Evolutionary conservation across 2,329 filamentous ascomycete genomes (phyloP), one percentile per base, ranked within the genome.

Genomic region (Alternaria arbusti): DNA sequence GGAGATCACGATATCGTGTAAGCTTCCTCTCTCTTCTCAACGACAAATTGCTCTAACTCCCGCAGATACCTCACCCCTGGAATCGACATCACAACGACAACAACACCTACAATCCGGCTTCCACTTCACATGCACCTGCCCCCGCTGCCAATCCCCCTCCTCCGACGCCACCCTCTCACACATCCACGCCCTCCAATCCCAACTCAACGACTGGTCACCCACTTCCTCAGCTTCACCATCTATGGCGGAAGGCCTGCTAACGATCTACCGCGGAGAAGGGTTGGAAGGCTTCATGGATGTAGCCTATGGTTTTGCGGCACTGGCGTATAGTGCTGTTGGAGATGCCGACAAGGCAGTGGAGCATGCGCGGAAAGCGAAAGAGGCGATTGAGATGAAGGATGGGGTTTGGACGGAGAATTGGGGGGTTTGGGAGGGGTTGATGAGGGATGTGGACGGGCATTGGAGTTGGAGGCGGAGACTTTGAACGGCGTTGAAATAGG

Each of bases 1-100:
- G 51, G 82, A 83, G 62, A 79, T 83, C 7, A 80, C 74, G 0
- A 82, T 83, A 23, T 77, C 81, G n/a, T 83, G 73, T 76, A 70
- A 30, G 57, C 12, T 23, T 20, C 20, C 20, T 20, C 20, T 20
- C 20, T 20, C 28, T 30, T 6, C 11, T 30, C 26, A 0, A 1
- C 26, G 26, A 28, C 3, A 0, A 2, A 30, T 30, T 12, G 28
- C 28, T 30, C 28, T 30, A 7, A 32, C 30, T 1, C 12, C 12
- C 30, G n/a, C 55, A 77, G 75, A 83, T 45, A 78, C 80, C 13
- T 78, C 77, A 12, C 77, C 80, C 1, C 68, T 82, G 5, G 74
- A 79, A n/a, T 64, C 59, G 5, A 73, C 72, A 3, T 54, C 64
- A 2, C 60, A 63, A 1, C 74, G 82, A 20, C 77, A 78, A 61